These are phyloP conservation scores for Azolla pinnata DNA, from an alignment of 75 land plant genomes.

Conservation along the genomic window DNA sequence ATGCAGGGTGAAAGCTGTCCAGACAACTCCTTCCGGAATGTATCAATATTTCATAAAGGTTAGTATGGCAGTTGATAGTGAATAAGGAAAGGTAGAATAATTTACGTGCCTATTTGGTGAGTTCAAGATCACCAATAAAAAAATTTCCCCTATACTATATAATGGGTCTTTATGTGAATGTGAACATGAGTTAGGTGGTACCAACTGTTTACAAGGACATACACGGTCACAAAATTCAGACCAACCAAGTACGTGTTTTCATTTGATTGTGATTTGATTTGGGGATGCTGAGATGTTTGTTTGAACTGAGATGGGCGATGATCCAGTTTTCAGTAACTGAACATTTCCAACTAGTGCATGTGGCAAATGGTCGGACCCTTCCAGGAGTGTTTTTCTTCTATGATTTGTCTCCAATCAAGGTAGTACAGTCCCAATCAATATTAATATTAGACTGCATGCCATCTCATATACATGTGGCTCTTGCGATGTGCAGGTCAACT, in stretches of 20 bases:
- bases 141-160: too few relatives aligned
- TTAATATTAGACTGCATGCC: too few relatives aligned
- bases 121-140: too few relatives aligned
- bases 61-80: too few relatives aligned
- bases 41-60: constrained; percentile 98
- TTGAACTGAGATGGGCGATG: too few relatives aligned
- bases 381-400: constrained; percentile 94
- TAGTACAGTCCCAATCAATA: too few relatives aligned
- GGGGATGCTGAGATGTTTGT: too few relatives aligned
- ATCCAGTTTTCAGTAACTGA: constrained; percentile 95
- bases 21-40: constrained; percentile 50
- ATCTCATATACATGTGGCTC: constrained; percentile 13
- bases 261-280: too few relatives aligned
- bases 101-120: too few relatives aligned
- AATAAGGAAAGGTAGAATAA: too few relatives aligned
- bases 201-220: constrained; percentile 80
- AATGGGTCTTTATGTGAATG: too few relatives aligned
- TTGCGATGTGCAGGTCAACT: constrained; percentile 60
- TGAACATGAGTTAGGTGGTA: too few relatives aligned
- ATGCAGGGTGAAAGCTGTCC: constrained; percentile 64
- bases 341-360: constrained; percentile 48
- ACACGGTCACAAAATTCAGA: constrained; percentile 50
- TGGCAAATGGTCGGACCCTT: constrained; percentile 32
- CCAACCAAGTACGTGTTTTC: constrained; percentile 69
- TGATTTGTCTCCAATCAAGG: constrained; percentile 94